A percentile compares a stretch with the other conserved stretches of the same genome.
Conservation (phyloP, 495 filamentous ascomycete species). For the Cladorrhinum samala region DNA sequence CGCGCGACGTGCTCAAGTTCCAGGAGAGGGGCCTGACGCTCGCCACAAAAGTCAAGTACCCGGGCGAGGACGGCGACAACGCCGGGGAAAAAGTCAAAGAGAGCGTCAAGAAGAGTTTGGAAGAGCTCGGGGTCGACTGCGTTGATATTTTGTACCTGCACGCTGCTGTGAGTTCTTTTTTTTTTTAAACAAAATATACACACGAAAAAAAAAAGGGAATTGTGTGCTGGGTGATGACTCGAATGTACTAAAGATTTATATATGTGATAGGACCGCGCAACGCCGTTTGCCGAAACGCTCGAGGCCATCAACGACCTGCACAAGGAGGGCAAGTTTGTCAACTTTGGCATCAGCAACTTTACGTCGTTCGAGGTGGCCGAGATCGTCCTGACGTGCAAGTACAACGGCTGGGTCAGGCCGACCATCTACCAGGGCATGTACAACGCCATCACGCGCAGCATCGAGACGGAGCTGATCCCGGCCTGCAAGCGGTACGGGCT, state of each 20-base stretch:
- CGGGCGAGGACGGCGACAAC: conserved; percentile 51
- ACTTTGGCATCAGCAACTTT: conserved; percentile 76
- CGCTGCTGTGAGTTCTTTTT: conserved; percentile 53
- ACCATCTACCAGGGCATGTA: conserved; percentile 64
- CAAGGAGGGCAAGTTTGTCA: conserved; percentile 81
- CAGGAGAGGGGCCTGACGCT: conserved; percentile 74
- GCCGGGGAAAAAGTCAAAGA: conserved; percentile 54
- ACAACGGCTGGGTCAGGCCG: conserved; percentile 67
- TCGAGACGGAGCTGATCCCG: conserved; percentile 75
- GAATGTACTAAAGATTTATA: conserved; percentile 1
- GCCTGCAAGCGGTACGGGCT: conserved; percentile 79
- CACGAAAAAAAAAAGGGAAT: too few relatives aligned
- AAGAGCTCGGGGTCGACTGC: conserved; percentile 64
- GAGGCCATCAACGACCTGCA: conserved; percentile 72
- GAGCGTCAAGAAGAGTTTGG: conserved; percentile 58
- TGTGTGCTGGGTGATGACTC: too few relatives aligned
- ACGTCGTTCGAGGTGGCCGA: conserved; percentile 90
- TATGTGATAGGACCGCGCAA: conserved; percentile 52
- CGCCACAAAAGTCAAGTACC: conserved; percentile 78
- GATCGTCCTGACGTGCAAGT: conserved; percentile 73
- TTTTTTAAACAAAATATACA: too few relatives aligned
- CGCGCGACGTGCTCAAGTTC: conserved; percentile 61
- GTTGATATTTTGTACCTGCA: conserved; percentile 91
- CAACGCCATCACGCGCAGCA: conserved; percentile 65
- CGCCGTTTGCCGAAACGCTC: conserved; percentile 75